Evolutionary conservation across 805 yeast genomes (phyloP).

Genomic region (Grigorovia humatica): DNA sequence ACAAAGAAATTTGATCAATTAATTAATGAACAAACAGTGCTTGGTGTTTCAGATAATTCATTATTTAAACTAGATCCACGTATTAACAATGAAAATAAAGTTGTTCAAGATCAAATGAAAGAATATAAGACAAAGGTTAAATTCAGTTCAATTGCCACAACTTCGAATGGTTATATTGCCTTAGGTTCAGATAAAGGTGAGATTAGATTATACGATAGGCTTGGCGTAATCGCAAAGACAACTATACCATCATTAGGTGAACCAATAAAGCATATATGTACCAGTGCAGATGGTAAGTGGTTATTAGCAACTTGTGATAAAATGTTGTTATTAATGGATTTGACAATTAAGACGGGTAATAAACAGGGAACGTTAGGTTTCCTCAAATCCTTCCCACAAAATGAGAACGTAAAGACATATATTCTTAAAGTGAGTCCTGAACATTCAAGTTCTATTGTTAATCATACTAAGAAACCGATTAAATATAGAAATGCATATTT

Average conservation of each 20-base stretch:
- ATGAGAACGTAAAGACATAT: conserved; percentile 58
- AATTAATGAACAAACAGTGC: conserved; percentile 61
- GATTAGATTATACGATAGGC: conserved; percentile 57
- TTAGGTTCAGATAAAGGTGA: conserved; percentile 71
- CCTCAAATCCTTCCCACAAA: conserved; percentile 50
- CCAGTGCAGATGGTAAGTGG: conserved; percentile 74
- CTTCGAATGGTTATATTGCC: conserved; percentile 64
- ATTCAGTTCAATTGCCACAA: conserved; percentile 57
- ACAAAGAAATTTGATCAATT: conserved; percentile 63
- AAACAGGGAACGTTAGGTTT: conserved; percentile 55
- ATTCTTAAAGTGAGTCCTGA: conserved; percentile 61
- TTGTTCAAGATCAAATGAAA: conserved; percentile 48
- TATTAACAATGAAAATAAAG: conserved; percentile 39
- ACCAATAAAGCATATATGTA: conserved; percentile 53
- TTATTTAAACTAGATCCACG: conserved; percentile 79
- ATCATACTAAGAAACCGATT: conserved; percentile 38
- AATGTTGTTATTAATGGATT: conserved; percentile 61
- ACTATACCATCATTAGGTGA: conserved; percentile 78
- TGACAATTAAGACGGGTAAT: conserved; percentile 50
- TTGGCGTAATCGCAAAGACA: conserved; percentile 72
- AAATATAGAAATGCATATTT: conserved; percentile 66
- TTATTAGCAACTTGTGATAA: conserved; percentile 68
- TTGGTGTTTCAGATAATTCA: conserved; percentile 57
- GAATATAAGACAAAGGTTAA: conserved; percentile 43
- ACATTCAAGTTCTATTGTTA: conserved; percentile 53